phyloP scores from a whole-genome alignment of 768 basidiomycete species.

The Lactarius hatsudake region DNA sequence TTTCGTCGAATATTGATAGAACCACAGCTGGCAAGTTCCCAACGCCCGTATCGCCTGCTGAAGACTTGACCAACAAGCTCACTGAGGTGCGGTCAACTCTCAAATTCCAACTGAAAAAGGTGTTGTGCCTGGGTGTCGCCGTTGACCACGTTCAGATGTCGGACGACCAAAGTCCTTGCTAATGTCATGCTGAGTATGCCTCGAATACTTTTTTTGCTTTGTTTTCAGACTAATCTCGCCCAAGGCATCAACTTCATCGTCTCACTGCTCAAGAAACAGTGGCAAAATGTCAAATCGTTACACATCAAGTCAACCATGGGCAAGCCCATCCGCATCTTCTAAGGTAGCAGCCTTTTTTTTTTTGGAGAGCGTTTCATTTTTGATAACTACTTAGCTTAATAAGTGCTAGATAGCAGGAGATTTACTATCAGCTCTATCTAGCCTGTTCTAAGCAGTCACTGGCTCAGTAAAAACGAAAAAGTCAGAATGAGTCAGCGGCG shows the following conservation, averaged over 20 bases:
- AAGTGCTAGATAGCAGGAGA: no score
- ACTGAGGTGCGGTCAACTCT: conserved; percentile 97
- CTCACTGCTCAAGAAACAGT: conserved; percentile 99
- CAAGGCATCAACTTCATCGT: conserved; percentile 99
- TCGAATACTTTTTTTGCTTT: neutral
- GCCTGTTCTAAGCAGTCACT: no score
- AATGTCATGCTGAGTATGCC: conserved; percentile 95
- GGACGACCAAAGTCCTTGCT: conserved; percentile 93
- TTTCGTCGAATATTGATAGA: neutral
- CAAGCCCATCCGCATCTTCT: conserved; percentile 95
- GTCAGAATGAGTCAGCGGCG: no score
- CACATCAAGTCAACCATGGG: conserved; percentile 99
- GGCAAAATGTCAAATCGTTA: conserved; percentile 98
- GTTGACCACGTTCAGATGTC: conserved; percentile 97
- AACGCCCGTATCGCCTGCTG: conserved; percentile 88
- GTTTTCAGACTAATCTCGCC: neutral
- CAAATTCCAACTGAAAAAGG: conserved; percentile 99
- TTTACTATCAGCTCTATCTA: no score
- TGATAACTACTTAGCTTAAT: no score
- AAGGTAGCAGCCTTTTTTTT: conserved; percentile 21
- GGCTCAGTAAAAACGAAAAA: no score
- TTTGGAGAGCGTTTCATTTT: no score
- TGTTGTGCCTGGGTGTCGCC: conserved; percentile 97
- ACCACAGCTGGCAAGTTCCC: conserved; percentile 95
- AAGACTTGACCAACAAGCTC: conserved; percentile 89